A percentile compares a stretch with the other conserved stretches of the same genome.
These are phyloP conservation scores for Litchi chinensis DNA, from an alignment of 345 rosid species.

Conservation along the genomic window DNA sequence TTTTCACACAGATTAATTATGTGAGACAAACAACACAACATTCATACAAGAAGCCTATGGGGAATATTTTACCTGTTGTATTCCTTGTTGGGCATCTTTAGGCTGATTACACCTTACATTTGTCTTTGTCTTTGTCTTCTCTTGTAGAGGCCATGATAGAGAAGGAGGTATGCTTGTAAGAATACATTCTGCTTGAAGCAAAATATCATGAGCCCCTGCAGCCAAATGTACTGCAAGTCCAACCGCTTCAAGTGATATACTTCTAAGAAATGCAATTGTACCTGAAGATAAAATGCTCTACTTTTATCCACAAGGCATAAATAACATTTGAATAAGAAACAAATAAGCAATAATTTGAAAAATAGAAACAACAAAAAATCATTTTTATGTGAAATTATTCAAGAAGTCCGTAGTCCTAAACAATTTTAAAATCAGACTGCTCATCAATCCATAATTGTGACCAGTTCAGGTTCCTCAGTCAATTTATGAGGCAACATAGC, in stretches of 20 bases:
- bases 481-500: too few relatives aligned
- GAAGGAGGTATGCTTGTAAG: conserved; percentile 58
- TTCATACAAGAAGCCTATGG: conserved; percentile 8
- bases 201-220: conserved; percentile 80
- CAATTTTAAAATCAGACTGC: not conserved
- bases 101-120: conserved; percentile 82
- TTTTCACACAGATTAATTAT: not conserved
- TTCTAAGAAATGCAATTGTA: conserved; percentile 83
- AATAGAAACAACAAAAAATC: not conserved
- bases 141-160: conserved; percentile 48
- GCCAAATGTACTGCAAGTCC: conserved; percentile 97
- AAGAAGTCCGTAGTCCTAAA: not conserved
- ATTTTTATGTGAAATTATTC: not conserved
- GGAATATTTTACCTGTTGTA: conserved; percentile 63
- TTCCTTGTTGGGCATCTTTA: conserved; percentile 82
- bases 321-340: not conserved
- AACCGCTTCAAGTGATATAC: conserved; percentile 90
- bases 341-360: not conserved
- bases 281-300: conserved; percentile 50
- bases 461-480: not conserved
- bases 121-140: conserved; percentile 50
- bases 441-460: not conserved
- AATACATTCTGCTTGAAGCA: conserved; percentile 74
- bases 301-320: not conserved
- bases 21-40: not conserved